Percentiles rank a stretch among this genome's conserved stretches.
These are phyloP conservation scores for Stylosanthes scabra DNA, from an alignment of 331 rosid species.

Conservation along the genomic window DNA sequence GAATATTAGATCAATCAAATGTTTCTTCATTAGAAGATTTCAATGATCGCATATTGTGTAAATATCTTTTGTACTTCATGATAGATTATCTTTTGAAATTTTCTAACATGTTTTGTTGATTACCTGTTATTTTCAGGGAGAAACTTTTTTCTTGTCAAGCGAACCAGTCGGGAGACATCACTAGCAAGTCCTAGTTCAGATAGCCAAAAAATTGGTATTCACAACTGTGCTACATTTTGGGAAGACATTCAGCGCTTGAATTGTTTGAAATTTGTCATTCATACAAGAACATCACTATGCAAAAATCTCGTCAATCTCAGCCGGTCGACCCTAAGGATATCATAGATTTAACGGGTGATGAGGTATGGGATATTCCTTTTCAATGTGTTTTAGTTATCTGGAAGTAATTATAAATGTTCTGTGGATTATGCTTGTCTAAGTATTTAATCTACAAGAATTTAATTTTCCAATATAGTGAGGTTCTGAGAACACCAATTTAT, in stretches of 20 bases:
- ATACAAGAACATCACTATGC: neutral
- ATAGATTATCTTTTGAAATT: slow-evolving; percentile 7
- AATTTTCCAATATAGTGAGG: slow-evolving; percentile 1
- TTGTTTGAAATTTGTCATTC: slow-evolving; percentile 23
- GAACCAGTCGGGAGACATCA: slow-evolving; percentile 25
- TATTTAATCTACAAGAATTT: neutral
- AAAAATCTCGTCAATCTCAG: slow-evolving; percentile 4
- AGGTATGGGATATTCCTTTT: slow-evolving; percentile 42
- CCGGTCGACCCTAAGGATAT: neutral
- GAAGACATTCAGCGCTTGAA: slow-evolving; percentile 14
- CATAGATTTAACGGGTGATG: slow-evolving; percentile 31
- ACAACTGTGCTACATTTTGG: slow-evolving; percentile 3
- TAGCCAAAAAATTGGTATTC: neutral
- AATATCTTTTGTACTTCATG: neutral
- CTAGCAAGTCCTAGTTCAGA: slow-evolving; percentile 16
- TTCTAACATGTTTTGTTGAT: slow-evolving; percentile 17
- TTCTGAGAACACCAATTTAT: neutral
- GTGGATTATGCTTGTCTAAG: slow-evolving; percentile 1
- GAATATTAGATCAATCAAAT: slow-evolving; percentile 5
- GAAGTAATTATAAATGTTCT: slow-evolving; percentile 2
- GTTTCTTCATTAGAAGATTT: slow-evolving; percentile 33
- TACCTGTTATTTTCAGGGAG: slow-evolving; percentile 22
- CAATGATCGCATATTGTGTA: neutral
- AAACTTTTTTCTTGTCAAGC: slow-evolving; percentile 17
- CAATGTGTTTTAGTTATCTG: slow-evolving; percentile 17